Evolutionary conservation across 768 basidiomycete species (phyloP), one percentile per base, ranked within the genome.

Genomic region (Mycena capillaripes): DNA sequence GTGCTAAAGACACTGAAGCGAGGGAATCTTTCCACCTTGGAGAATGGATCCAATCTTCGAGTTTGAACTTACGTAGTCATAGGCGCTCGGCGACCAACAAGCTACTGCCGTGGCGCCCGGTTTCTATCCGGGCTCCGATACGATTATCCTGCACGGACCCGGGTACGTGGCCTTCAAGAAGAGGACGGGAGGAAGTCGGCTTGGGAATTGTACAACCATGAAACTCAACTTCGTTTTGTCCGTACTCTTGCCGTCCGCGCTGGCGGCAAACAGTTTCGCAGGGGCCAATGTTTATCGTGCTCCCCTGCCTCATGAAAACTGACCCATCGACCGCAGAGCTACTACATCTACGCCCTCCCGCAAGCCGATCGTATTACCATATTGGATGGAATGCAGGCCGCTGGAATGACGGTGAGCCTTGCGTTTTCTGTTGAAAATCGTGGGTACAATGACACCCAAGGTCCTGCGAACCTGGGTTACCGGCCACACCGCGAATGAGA

Each of bases 271-370:
- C 32, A 56, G 55, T 7, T 56, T 56, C 19, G 55, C 55, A 6
- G 55, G 55, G 3, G 55, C 55, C 30, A 56, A 56, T 27, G 55
- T 56, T 32, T n/a, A 10, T 10, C 32, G n/a, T 21, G 2, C 10
- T n/a, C 10, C 12, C 34, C 32, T 34, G 11, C 6, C 29, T 55
- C 55, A 2, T 5, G 30, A 56, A n/a, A 8, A 11, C 32, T 56
- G 17, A 56, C 29, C 25, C 8, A n/a, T n/a, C 11, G 6, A n/a
- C 10, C 32, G 8, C 55, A 56, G 55, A 56, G 34, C 55, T 56
- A 56, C 55, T 56, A 56, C 55, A 32, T 56, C 55, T 56, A 34
- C 21, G 55, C 55, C 19, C 55, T 56, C 21, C 55, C 55, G 14
- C 19, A 17, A 4, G 55, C 55, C 12, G 55, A 56, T 32, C 30